Evolutionary conservation across 768 basidiomycete species (phyloP).

Genomic region (Tylopilus vinaceipallidus): DNA sequence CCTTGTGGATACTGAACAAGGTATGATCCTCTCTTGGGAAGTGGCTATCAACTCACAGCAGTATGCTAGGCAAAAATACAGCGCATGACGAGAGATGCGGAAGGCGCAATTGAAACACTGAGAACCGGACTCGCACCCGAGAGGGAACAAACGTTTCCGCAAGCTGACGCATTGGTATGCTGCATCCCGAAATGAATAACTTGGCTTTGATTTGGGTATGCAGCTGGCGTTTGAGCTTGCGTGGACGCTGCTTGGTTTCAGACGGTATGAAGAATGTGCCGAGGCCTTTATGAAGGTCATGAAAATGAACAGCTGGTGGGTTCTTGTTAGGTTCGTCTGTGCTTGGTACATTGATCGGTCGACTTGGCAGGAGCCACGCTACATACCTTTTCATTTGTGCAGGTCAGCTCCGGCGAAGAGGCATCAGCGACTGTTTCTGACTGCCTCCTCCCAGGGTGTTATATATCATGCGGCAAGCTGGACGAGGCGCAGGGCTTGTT

Average conservation of each 20-base stretch:
- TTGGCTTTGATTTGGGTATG: not conserved
- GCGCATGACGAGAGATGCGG: constrained; percentile 66
- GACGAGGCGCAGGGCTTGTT: constrained; percentile 59
- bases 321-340: constrained; percentile 2
- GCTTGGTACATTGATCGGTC: not conserved
- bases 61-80: constrained; percentile 61
- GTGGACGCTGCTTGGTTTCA: constrained; percentile 66
- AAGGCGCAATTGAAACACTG: constrained; percentile 63
- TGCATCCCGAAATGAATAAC: not conserved
- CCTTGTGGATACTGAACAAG: constrained; percentile 72
- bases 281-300: constrained; percentile 63
- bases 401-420: constrained; percentile 35
- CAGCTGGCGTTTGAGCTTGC: constrained; percentile 77
- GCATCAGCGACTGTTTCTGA: not conserved
- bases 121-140: constrained; percentile 54
- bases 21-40: constrained; percentile 32
- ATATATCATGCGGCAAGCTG: constrained; percentile 53
- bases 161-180: constrained; percentile 68
- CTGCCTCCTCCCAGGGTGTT: constrained; percentile 47
- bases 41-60: not conserved
- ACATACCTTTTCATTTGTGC: constrained; percentile 79
- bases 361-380: constrained; percentile 59
- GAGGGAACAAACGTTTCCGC: constrained; percentile 54
- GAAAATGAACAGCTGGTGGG: constrained; percentile 68
- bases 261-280: constrained; percentile 65